A percentile compares a stretch with the other conserved stretches of the same genome.
These are phyloP conservation scores for Phytophthora idaei DNA, from an alignment of 352 stramenopile species.

Conservation along the genomic window DNA sequence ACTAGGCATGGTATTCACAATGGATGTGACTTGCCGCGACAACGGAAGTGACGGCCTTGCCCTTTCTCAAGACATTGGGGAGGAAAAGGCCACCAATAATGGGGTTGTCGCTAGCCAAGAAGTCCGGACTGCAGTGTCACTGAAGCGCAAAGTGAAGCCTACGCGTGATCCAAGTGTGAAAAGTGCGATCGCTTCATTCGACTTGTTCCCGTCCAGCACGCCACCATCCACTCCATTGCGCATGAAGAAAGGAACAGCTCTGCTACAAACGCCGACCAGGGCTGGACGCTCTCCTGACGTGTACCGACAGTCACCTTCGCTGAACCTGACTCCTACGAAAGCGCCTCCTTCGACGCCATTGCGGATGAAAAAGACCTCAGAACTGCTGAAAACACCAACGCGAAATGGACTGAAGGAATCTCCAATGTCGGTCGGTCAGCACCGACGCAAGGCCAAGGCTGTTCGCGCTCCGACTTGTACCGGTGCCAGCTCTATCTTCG, in stretches of 20 bases:
- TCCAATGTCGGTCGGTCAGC: conserved; percentile 14
- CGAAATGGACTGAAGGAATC: conserved; percentile 11
- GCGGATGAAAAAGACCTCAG: conserved; percentile 6
- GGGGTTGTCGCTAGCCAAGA: neutral
- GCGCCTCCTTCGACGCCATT: conserved; percentile 24
- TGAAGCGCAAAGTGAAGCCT: conserved; percentile 26
- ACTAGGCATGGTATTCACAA: conserved; percentile 23
- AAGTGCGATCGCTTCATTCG: conserved; percentile 8
- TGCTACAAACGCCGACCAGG: conserved; percentile 30
- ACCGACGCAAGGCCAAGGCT: conserved; percentile 30
- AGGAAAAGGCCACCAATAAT: neutral
- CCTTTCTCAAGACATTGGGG: conserved; percentile 16
- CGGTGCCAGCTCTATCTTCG: conserved; percentile 29
- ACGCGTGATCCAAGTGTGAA: neutral
- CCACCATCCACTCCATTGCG: conserved; percentile 20
- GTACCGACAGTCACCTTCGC: conserved; percentile 19
- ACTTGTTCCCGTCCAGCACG: conserved; percentile 1
- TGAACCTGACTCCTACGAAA: conserved; percentile 33
- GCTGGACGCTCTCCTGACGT: conserved; percentile 13
- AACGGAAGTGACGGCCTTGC: conserved; percentile 22
- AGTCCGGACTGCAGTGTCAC: neutral
- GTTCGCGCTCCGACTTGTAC: conserved; percentile 10
- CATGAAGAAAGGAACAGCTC: conserved; percentile 5
- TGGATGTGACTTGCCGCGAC: conserved; percentile 33
- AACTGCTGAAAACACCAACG: conserved; percentile 13